Evolutionary conservation across 345 rosid species (phyloP).

Genomic region (Barbarea vulgaris): DNA sequence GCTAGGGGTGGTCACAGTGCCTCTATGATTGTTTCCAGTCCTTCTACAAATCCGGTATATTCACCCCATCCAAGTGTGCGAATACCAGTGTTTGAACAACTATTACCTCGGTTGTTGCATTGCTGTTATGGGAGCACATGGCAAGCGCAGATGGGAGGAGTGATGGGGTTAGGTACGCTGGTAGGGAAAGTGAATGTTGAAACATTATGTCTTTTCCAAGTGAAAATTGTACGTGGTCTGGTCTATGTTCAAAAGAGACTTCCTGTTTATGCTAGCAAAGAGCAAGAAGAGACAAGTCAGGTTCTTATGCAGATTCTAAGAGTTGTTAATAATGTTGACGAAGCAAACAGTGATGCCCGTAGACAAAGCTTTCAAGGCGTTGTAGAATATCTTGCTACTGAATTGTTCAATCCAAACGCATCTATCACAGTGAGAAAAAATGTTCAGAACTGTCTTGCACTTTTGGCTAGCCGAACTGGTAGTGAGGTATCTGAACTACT

Average conservation of each 20-base stretch:
- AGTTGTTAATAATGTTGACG: constrained; percentile 94
- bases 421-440: constrained; percentile 85
- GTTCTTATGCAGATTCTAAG: constrained; percentile 97
- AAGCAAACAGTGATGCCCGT: constrained; percentile 86
- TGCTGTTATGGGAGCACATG: constrained; percentile 96
- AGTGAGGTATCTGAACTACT: constrained; percentile 97
- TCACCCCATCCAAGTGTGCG: constrained; percentile 88
- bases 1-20: constrained; percentile 85
- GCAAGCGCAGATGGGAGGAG: constrained; percentile 99
- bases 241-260: constrained; percentile 91
- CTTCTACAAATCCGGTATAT: constrained; percentile 94
- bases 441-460: constrained; percentile 92
- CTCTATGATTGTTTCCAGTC: constrained; percentile 96
- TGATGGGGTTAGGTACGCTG: constrained; percentile 92
- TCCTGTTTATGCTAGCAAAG: constrained; percentile 89
- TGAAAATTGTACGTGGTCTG: constrained; percentile 75
- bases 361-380: constrained; percentile 91
- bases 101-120: constrained; percentile 92
- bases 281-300: constrained; percentile 96
- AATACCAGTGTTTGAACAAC: constrained; percentile 95
- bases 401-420: constrained; percentile 85
- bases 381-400: constrained; percentile 88
- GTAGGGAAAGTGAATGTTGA: constrained; percentile 98
- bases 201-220: constrained; percentile 82
- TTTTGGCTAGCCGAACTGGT: constrained; percentile 96